A percentile compares a stretch with the other conserved stretches of the same genome.
phyloP scores from a whole-genome alignment of 345 rosid genomes.

The Populus tremula region DNA sequence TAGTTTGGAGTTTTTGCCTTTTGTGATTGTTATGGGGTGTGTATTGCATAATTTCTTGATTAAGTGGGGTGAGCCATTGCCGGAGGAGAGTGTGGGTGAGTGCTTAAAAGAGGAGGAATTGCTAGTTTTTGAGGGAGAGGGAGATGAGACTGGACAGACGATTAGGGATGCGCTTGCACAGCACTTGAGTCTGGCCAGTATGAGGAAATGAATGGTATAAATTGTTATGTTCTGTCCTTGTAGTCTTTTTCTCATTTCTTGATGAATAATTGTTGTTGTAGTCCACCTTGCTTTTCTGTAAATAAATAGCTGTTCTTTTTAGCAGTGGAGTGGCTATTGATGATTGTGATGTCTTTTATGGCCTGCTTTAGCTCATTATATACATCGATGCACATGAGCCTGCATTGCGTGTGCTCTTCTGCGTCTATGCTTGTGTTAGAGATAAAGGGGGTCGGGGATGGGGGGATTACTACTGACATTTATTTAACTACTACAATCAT shows the following conservation, averaged over 20 bases:
- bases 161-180: constrained; percentile 59
- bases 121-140: constrained; percentile 44
- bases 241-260: not conserved
- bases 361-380: too few relatives aligned
- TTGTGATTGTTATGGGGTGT: constrained; percentile 59
- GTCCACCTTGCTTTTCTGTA: not conserved
- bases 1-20: constrained; percentile 50
- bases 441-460: too few relatives aligned
- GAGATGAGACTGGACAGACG: constrained; percentile 36
- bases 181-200: constrained; percentile 47
- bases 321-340: too few relatives aligned
- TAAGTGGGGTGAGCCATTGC: constrained; percentile 40
- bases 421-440: too few relatives aligned
- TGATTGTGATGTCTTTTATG: too few relatives aligned
- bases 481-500: too few relatives aligned
- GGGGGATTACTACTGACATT: too few relatives aligned
- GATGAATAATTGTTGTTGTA: not conserved
- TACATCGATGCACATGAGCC: too few relatives aligned
- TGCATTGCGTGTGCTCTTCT: too few relatives aligned
- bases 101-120: constrained; percentile 28
- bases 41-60: constrained; percentile 73
- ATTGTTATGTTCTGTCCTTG: not conserved
- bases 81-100: constrained; percentile 29
- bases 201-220: constrained; percentile 29
- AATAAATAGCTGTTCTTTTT: not conserved